Evolutionary conservation across 768 basidiomycete species (phyloP), one percentile per base, ranked within the genome.

Genomic region (Roridomyces roridus): DNA sequence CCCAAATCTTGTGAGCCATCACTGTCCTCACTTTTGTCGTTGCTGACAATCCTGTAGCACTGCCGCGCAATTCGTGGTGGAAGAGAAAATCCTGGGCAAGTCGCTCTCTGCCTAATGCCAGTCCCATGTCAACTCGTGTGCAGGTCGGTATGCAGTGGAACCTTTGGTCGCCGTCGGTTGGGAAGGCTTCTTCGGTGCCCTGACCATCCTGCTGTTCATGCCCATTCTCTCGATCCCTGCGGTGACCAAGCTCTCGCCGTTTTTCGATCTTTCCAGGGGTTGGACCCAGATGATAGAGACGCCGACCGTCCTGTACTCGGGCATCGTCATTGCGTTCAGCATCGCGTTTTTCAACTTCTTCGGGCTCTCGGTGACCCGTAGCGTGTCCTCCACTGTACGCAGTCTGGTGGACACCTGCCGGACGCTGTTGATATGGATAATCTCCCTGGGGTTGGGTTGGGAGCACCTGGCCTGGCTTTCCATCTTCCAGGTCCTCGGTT

Each of bases 401-500:
- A 91, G 88, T 51, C 80, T 97, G 54, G 92, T 94, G 34, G 97
- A 99, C 72, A 96, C 95, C 6, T 97, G 94, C 76, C 83, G 97
- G 65, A 98, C 97, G 1, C 80, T 98, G 49, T 84, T 85, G n/a
- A 98, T 99, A 69, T 99, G 97, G 97, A 75, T 96, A 61, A 77
- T 99, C 66, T 94, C 92, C 68, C 80, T 97, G 47, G 86, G 82
- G 1, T 74, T 97, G 23, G 94, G 96, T 5, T 98, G 96, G 96
- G 96, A 98, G 74, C 80, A 78, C 56, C 77, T 98, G 29, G 64
- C 92, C 21, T 91, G 85, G 75, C 94, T 89, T 59, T 92, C 92
- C 2, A 68, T 94, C 48, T 70, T 96, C 12, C 94, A 96, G 72
- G 84, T 96, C 50, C 65, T 82, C 18, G 94, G 94, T 4, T 99